These are phyloP conservation scores for Diaporthe citrichinensis DNA, from an alignment of 2,329 filamentous ascomycete species.

Conservation along the genomic window DNA sequence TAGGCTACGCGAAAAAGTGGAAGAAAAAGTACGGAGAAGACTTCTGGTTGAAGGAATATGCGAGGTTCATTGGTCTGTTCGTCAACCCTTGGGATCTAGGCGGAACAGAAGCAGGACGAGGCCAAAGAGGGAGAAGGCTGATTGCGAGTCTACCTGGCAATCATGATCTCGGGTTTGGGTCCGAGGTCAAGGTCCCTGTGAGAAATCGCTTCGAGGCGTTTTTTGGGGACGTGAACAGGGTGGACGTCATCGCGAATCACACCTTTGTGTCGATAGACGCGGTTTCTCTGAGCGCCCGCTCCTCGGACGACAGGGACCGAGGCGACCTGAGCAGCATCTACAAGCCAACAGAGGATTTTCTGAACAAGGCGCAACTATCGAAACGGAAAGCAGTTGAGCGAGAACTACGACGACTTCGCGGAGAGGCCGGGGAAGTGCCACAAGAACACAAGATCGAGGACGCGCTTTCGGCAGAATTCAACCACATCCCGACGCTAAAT, in stretches of 20 bases:
- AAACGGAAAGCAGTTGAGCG: slow-evolving; percentile 79
- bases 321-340: slow-evolving; percentile 76
- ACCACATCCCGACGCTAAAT: slow-evolving; percentile 56
- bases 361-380: slow-evolving; percentile 74
- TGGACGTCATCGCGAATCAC: slow-evolving; percentile 95
- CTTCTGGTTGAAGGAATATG: slow-evolving; percentile 91
- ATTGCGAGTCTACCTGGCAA: slow-evolving; percentile 92
- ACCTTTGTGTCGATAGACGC: slow-evolving; percentile 94
- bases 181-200: slow-evolving; percentile 84
- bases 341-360: slow-evolving; percentile 81
- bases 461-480: slow-evolving; percentile 61
- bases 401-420: slow-evolving; percentile 76
- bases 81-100: slow-evolving; percentile 76
- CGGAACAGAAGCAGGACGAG: slow-evolving; percentile 66
- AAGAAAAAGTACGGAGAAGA: slow-evolving; percentile 82
- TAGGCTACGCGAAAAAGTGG: slow-evolving; percentile 73
- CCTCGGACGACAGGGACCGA: slow-evolving; percentile 64
- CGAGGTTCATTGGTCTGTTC: slow-evolving; percentile 89
- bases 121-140: slow-evolving; percentile 80
- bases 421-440: slow-evolving; percentile 67
- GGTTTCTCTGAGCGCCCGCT: slow-evolving; percentile 84
- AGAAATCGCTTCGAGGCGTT: slow-evolving; percentile 87
- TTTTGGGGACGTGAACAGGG: slow-evolving; percentile 91
- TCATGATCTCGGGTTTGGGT: slow-evolving; percentile 93
- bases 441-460: slow-evolving; percentile 74